Evolutionary conservation across 2,329 filamentous ascomycete species (phyloP).

Genomic region (Sporothrix euskadiensis): DNA sequence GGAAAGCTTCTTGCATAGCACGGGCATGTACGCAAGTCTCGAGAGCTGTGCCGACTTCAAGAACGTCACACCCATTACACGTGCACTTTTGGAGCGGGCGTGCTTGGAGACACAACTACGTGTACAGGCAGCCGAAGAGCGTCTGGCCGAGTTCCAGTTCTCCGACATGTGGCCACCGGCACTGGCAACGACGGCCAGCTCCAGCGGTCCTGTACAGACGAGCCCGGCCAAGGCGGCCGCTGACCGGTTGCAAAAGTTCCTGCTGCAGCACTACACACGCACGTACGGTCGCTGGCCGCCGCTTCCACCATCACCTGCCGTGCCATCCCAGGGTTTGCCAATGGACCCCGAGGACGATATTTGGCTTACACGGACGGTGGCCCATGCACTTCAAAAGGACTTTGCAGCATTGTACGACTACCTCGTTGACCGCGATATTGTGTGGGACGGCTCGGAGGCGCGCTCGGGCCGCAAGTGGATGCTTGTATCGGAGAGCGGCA

Average conservation of each 20-base stretch:
- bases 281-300: constrained; percentile 63
- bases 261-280: constrained; percentile 58
- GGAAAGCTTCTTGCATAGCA: constrained; percentile 66
- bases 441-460: constrained; percentile 65
- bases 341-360: constrained; percentile 46
- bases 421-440: constrained; percentile 65
- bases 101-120: constrained; percentile 63
- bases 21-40: constrained; percentile 61
- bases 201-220: constrained; percentile 37
- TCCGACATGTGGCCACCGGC: constrained; percentile 59
- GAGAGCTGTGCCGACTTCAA: constrained; percentile 58
- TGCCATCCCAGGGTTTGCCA: constrained; percentile 32
- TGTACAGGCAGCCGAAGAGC: constrained; percentile 62
- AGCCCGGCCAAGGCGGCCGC: constrained; percentile 55
- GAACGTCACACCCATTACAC: constrained; percentile 60
- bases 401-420: constrained; percentile 71
- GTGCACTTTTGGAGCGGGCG: constrained; percentile 62
- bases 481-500: constrained; percentile 54
- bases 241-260: constrained; percentile 61
- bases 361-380: constrained; percentile 63
- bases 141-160: constrained; percentile 61
- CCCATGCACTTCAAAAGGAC: constrained; percentile 60
- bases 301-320: constrained; percentile 29
- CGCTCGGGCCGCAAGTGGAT: constrained; percentile 64
- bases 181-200: constrained; percentile 36